phyloP scores from a whole-genome alignment of 768 basidiomycete genomes.

The Harrya chromipes region DNA sequence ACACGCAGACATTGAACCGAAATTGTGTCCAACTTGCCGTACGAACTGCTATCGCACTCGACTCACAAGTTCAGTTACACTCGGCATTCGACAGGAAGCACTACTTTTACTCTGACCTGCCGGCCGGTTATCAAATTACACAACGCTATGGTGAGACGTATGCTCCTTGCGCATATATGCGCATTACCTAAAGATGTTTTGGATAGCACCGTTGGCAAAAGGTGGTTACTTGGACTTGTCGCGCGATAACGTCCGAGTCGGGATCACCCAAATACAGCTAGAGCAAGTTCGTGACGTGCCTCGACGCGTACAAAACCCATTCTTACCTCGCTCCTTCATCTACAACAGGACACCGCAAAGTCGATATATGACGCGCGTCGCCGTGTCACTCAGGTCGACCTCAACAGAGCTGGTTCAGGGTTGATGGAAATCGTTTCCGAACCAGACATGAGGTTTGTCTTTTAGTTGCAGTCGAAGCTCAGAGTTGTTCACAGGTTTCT shows the following conservation, averaged over 20 bases:
- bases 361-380: conserved; percentile 58
- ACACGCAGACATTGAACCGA: conserved; percentile 44
- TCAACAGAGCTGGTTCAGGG: conserved; percentile 86
- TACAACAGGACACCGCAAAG: conserved; percentile 82
- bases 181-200: neutral
- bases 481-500: neutral
- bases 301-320: neutral
- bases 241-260: conserved; percentile 45
- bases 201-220: conserved; percentile 72
- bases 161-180: neutral
- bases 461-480: neutral
- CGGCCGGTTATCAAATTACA: conserved; percentile 95
- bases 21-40: conserved; percentile 77
- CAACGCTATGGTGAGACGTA: conserved; percentile 75
- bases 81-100: conserved; percentile 97
- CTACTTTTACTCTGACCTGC: conserved; percentile 95
- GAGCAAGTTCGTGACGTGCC: conserved; percentile 67
- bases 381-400: conserved; percentile 64
- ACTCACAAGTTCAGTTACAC: conserved; percentile 55
- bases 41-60: conserved; percentile 76
- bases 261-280: conserved; percentile 92
- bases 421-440: conserved; percentile 96
- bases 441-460: conserved; percentile 72
- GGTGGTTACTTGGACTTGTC: conserved; percentile 56
- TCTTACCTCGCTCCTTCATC: neutral